Conservation (phyloP, 2,329 filamentous ascomycete species). For the Ophiostoma triangulosporum region DNA sequence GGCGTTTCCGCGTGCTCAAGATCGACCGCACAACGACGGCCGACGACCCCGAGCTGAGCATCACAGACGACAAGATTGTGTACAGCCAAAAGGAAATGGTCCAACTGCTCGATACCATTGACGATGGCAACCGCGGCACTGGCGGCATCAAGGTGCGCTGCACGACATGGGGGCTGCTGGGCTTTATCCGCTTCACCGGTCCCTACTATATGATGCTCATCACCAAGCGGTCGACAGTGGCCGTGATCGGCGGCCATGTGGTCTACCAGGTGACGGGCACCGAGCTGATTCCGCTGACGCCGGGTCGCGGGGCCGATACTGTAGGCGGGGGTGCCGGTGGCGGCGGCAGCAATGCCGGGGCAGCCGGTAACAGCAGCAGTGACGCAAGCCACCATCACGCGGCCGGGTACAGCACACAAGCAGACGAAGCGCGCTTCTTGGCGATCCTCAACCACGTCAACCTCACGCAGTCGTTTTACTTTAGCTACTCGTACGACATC, state of each 20-base stretch:
- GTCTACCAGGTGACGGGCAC: constrained; percentile 92
- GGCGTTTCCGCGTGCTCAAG: constrained; percentile 80
- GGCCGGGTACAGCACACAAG: constrained; percentile 15
- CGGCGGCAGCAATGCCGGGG: neutral
- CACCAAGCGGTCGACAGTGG: constrained; percentile 89
- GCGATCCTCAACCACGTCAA: constrained; percentile 84
- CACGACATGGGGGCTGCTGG: constrained; percentile 84
- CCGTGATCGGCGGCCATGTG: constrained; percentile 91
- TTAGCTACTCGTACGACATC: constrained; percentile 96
- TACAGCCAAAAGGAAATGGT: constrained; percentile 90
- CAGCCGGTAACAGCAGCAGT: neutral
- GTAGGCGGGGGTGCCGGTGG: neutral
- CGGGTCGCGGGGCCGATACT: constrained; percentile 33
- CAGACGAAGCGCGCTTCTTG: constrained; percentile 81
- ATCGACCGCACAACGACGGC: constrained; percentile 83
- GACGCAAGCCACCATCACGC: neutral
- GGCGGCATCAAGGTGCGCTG: constrained; percentile 83
- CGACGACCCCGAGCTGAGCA: constrained; percentile 61
- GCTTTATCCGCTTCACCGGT: constrained; percentile 92
- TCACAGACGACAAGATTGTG: constrained; percentile 88
- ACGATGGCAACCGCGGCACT: constrained; percentile 83
- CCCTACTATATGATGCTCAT: constrained; percentile 96
- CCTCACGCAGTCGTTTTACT: constrained; percentile 85
- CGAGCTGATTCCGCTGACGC: constrained; percentile 76
- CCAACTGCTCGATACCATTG: constrained; percentile 82